These are phyloP conservation scores for Penicillium sp. DNA, from an alignment of 2,329 filamentous ascomycete genomes.

Conservation along the genomic window DNA sequence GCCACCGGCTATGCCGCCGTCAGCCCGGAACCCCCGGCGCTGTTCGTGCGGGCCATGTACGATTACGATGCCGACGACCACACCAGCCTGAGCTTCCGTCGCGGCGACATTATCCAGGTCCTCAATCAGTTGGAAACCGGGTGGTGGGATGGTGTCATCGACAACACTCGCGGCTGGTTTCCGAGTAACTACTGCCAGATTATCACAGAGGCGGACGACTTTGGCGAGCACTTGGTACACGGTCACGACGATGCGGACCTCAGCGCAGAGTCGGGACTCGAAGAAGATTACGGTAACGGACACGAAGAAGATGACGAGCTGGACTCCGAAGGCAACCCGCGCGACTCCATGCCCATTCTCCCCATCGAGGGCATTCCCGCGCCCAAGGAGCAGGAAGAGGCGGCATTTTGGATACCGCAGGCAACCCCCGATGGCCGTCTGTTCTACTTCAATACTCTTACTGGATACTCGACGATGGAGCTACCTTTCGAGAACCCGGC, in stretches of 20 bases:
- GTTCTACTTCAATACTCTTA: slow-evolving; percentile 98
- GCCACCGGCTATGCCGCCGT: slow-evolving; percentile 31
- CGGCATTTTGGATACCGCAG: slow-evolving; percentile 98
- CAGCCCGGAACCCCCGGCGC: slow-evolving; percentile 47
- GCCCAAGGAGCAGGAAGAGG: slow-evolving; percentile 69
- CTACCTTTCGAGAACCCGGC: slow-evolving; percentile 89
- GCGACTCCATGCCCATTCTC: slow-evolving; percentile 59
- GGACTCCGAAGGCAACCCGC: slow-evolving; percentile 65
- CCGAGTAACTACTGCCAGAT: slow-evolving; percentile 97
- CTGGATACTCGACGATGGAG: slow-evolving; percentile 91
- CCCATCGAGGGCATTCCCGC: slow-evolving; percentile 66
- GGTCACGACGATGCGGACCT: slow-evolving; percentile 54
- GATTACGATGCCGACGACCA: slow-evolving; percentile 97
- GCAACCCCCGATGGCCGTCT: slow-evolving; percentile 88
- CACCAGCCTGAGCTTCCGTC: slow-evolving; percentile 93
- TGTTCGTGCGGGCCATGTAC: slow-evolving; percentile 95
- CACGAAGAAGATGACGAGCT: slow-evolving; percentile 63
- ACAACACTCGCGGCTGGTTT: slow-evolving; percentile 96
- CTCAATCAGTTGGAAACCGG: slow-evolving; percentile 97
- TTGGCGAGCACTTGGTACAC: slow-evolving; percentile 60
- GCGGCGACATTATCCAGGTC: slow-evolving; percentile 96
- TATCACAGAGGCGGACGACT: slow-evolving; percentile 72
- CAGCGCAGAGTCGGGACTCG: slow-evolving; percentile 50
- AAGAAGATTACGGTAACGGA: slow-evolving; percentile 64
- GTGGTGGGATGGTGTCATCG: slow-evolving; percentile 99